Evolutionary conservation across 495 filamentous ascomycete genomes (phyloP), one percentile per base, ranked within the genome.

Genomic region (Aspergillus kassunensis): DNA sequence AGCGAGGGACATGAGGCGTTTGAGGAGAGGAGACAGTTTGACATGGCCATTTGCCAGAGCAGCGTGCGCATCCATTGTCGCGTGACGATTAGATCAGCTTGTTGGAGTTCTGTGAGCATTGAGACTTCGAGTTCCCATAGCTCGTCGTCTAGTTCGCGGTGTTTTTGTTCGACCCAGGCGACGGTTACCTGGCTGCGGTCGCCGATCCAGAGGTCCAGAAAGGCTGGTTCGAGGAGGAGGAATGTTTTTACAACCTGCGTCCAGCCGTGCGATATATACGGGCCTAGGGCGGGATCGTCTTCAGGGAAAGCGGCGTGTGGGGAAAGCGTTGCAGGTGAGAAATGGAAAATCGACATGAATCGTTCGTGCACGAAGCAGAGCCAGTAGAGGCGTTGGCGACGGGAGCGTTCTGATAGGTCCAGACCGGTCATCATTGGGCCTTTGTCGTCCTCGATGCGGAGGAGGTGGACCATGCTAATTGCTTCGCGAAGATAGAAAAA

Each of bases 1-100:
- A 81, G 66, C 34, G 65, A 70, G 31, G 70, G 61, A 46, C 73
- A 68, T 13, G 54, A 58, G 10, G 61, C 63, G 42, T 43, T 59
- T 49, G 59, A 70, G 21, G 63, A 68, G 19, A 82, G 63, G 0
- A 80, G 67, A 21, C 69, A 65, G 53, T 79, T 74, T 0, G 73
- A 70, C 65, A 80, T 72, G 2, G 76, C 76, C 42, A 74, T 70
- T 45, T 75, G 77, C 79, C 79, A 82, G 0, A 77, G 63, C 18
- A 80, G 66, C 0, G 74, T 74, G 6, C 72, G 64, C 13, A 82
- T 68, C 79, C 79, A 82, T 45, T 82, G 79, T 48, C 74, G 66
- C 0, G 79, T 81, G 29, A 81, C 68, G 24, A 76, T 66, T 6
- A 82, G 66, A 54, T 82, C 78, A 4, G 77, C 79, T 44, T 72